Evolutionary conservation across 495 filamentous ascomycete genomes (phyloP).

Genomic region (Penicillium angulare): DNA sequence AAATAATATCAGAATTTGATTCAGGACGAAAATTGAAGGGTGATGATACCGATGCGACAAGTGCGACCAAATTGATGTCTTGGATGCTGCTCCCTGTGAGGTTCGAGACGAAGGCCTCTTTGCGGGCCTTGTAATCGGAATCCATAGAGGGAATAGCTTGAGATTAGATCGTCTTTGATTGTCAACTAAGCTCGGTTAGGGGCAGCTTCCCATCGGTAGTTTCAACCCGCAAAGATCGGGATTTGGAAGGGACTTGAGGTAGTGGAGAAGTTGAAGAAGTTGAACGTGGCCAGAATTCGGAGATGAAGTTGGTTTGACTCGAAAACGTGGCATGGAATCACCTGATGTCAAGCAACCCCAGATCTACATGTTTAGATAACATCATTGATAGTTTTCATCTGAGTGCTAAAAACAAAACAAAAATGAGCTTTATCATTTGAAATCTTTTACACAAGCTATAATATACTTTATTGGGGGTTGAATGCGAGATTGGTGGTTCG

Average conservation of each 20-base stretch:
- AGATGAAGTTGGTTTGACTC: no score
- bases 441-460: no score
- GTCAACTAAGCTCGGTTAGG: background rate
- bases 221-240: background rate
- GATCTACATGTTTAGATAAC: background rate
- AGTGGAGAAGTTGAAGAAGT: background rate
- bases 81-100: slow-evolving; percentile 77
- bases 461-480: no score
- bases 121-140: slow-evolving; percentile 77
- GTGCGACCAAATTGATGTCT: slow-evolving; percentile 84
- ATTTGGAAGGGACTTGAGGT: background rate
- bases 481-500: no score
- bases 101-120: slow-evolving; percentile 94
- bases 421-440: no score
- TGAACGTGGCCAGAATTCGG: no score
- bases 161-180: background rate
- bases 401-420: no score
- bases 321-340: slow-evolving; percentile 1
- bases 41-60: slow-evolving; percentile 74
- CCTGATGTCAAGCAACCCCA: background rate
- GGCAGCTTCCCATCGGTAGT: background rate
- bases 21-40: no score
- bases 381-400: background rate
- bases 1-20: background rate
- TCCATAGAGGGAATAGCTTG: slow-evolving; percentile 41